Conservation (phyloP, 108 stramenopile genomes). For the Fragilaria crotonensis region DNA sequence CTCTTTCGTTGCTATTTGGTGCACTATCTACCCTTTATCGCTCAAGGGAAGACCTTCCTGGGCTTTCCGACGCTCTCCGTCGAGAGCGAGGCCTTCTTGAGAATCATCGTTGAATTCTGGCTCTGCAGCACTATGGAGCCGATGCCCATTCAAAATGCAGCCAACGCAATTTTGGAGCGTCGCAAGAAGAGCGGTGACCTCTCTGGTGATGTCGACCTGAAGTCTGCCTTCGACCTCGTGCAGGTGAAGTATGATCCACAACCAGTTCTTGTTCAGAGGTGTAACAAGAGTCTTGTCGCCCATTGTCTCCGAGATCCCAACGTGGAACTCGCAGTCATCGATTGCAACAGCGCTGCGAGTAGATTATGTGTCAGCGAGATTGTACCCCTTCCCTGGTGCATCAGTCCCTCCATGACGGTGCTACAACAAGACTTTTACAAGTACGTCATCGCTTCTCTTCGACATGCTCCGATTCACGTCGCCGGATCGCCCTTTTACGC, state of each 20-base stretch:
- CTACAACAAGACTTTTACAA: constrained; percentile 61
- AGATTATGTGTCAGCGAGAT: not conserved
- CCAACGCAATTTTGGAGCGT: constrained; percentile 14
- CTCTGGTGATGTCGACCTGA: constrained; percentile 15
- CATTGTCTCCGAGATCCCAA: constrained; percentile 24
- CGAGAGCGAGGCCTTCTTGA: constrained; percentile 65
- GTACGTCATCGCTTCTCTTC: constrained; percentile 58
- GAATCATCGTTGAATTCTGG: constrained; percentile 69
- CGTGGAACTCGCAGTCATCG: constrained; percentile 1
- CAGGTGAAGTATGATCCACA: constrained; percentile 27
- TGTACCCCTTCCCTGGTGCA: constrained; percentile 31
- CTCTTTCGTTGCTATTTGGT: constrained; percentile 44
- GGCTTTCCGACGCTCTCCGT: constrained; percentile 12
- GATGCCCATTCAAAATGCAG: constrained; percentile 10
- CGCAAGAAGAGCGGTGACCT: not conserved
- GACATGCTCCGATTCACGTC: constrained; percentile 66
- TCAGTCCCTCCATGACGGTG: constrained; percentile 50
- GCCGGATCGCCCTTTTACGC: constrained; percentile 49
- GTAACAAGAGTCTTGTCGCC: constrained; percentile 33
- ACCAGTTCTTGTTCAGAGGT: constrained; percentile 37
- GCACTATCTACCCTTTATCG: constrained; percentile 42
- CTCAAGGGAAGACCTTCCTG: constrained; percentile 6
- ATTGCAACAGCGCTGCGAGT: not conserved
- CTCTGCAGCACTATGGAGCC: constrained; percentile 37
- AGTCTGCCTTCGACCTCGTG: constrained; percentile 47